Conservation (phyloP, 306 rosid species). For the Fagus crenata region DNA sequence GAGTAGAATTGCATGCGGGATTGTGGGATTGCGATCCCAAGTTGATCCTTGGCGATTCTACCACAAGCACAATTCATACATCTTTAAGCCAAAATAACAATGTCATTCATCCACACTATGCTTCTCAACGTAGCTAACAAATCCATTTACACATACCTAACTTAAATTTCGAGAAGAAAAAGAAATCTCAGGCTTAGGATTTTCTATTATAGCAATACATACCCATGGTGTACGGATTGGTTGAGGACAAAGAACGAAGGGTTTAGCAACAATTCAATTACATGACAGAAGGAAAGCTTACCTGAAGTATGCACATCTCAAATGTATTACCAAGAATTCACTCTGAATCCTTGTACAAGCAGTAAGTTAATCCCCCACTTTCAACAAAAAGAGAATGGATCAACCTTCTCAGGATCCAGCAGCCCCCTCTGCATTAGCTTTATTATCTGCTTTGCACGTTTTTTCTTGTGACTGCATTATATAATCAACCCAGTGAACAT, state of each 20-base stretch:
- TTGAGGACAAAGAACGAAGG: constrained; percentile 66
- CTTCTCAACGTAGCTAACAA: too few relatives aligned
- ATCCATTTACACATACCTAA: too few relatives aligned
- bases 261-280: constrained; percentile 1
- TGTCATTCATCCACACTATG: too few relatives aligned
- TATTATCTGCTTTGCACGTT: constrained; percentile 75
- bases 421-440: constrained; percentile 72
- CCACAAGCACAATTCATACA: too few relatives aligned
- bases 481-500: constrained; percentile 33
- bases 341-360: constrained; percentile 80
- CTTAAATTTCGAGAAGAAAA: background rate
- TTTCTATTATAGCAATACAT: constrained; percentile 39
- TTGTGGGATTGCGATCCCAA: too few relatives aligned
- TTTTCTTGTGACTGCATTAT: constrained; percentile 73
- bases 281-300: constrained; percentile 16
- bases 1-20: too few relatives aligned
- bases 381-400: constrained; percentile 77
- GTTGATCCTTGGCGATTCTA: too few relatives aligned
- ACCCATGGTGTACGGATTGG: constrained; percentile 92
- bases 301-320: constrained; percentile 98
- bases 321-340: constrained; percentile 85
- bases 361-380: constrained; percentile 69
- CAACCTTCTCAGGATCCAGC: constrained; percentile 78
- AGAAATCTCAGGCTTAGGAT: too few relatives aligned
- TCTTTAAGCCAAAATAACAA: too few relatives aligned